Percentiles rank a stretch among this genome's conserved stretches.
These are phyloP conservation scores for Pseudovirgaria hyperparasitica DNA, from an alignment of 2,329 filamentous ascomycete species.

Conservation along the genomic window DNA sequence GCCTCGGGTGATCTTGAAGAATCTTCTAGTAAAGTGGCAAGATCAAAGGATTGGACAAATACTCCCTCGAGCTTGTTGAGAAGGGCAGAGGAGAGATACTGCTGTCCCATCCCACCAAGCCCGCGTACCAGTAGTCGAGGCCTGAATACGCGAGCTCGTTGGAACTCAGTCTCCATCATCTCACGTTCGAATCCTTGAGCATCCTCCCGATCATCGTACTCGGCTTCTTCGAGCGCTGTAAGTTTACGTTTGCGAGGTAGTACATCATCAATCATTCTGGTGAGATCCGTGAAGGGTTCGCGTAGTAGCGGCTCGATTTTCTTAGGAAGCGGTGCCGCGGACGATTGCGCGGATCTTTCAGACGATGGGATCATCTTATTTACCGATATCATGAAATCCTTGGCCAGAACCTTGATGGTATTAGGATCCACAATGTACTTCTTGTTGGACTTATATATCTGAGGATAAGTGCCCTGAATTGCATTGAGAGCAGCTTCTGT, in stretches of 20 bases:
- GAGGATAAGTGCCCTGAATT: slow-evolving; percentile 88
- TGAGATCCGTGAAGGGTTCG: slow-evolving; percentile 57
- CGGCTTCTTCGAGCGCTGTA: slow-evolving; percentile 85
- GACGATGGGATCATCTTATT: slow-evolving; percentile 96
- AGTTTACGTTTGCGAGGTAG: slow-evolving; percentile 76
- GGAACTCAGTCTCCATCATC: slow-evolving; percentile 58
- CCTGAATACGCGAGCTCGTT: slow-evolving; percentile 75
- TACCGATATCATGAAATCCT: slow-evolving; percentile 94
- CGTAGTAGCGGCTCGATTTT: slow-evolving; percentile 71
- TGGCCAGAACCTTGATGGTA: slow-evolving; percentile 75
- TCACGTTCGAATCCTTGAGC: slow-evolving; percentile 80
- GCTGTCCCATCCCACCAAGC: slow-evolving; percentile 81
- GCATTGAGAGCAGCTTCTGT: slow-evolving; percentile 94
- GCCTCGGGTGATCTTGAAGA: slow-evolving; percentile 71
- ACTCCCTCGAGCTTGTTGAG: slow-evolving; percentile 86
- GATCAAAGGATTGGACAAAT: slow-evolving; percentile 88
- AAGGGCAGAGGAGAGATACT: slow-evolving; percentile 73
- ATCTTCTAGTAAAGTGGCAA: slow-evolving; percentile 77
- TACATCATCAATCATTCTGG: slow-evolving; percentile 56
- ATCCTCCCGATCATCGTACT: slow-evolving; percentile 76
- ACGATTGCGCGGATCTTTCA: slow-evolving; percentile 75
- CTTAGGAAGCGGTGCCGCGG: slow-evolving; percentile 67
- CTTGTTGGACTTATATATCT: slow-evolving; percentile 84
- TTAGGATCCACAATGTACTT: slow-evolving; percentile 80
- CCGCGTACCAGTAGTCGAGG: slow-evolving; percentile 77